phyloP scores from a whole-genome alignment of 2,329 filamentous ascomycete genomes.

The Fusarium abutilonis region DNA sequence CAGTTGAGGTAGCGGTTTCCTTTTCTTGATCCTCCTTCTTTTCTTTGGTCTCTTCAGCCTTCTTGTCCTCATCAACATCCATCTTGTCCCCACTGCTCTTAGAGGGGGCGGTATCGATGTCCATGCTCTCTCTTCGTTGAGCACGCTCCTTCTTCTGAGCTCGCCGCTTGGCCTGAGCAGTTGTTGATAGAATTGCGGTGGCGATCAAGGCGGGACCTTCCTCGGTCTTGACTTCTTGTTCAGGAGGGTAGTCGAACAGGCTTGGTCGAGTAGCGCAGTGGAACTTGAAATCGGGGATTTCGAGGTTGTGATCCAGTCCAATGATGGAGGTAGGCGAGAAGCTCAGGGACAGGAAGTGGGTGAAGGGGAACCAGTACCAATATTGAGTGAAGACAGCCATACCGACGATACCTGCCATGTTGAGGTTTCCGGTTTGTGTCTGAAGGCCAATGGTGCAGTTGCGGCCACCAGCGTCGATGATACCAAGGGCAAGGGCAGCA shows the following conservation, averaged over 20 bases:
- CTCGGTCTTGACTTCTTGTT: slow-evolving; percentile 93
- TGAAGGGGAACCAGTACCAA: slow-evolving; percentile 99
- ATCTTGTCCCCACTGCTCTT: slow-evolving; percentile 79
- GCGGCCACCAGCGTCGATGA: slow-evolving; percentile 96
- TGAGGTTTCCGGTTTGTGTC: slow-evolving; percentile 97
- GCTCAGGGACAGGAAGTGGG: slow-evolving; percentile 94
- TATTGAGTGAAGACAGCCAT: slow-evolving; percentile 99
- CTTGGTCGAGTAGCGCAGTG: slow-evolving; percentile 94
- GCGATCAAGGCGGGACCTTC: slow-evolving; percentile 94
- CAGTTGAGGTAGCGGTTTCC: slow-evolving; percentile 62
- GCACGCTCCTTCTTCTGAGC: slow-evolving; percentile 94
- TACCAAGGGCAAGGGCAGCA: slow-evolving; percentile 90
- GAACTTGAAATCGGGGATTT: slow-evolving; percentile 94
- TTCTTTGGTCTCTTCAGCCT: slow-evolving; percentile 62
- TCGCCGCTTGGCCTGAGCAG: slow-evolving; percentile 93
- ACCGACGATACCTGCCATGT: slow-evolving; percentile 97
- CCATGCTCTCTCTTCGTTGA: slow-evolving; percentile 92
- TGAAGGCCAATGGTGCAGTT: slow-evolving; percentile 99
- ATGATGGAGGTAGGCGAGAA: slow-evolving; percentile 98
- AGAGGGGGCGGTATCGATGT: slow-evolving; percentile 79
- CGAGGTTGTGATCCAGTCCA: slow-evolving; percentile 90
- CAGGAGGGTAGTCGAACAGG: slow-evolving; percentile 96
- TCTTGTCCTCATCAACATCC: slow-evolving; percentile 79
- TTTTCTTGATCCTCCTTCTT: slow-evolving; percentile 72
- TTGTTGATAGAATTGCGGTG: slow-evolving; percentile 94